Evolutionary conservation across 78 protist genomes (phyloP).

Genomic region (Capsaspora owczarzaki): DNA sequence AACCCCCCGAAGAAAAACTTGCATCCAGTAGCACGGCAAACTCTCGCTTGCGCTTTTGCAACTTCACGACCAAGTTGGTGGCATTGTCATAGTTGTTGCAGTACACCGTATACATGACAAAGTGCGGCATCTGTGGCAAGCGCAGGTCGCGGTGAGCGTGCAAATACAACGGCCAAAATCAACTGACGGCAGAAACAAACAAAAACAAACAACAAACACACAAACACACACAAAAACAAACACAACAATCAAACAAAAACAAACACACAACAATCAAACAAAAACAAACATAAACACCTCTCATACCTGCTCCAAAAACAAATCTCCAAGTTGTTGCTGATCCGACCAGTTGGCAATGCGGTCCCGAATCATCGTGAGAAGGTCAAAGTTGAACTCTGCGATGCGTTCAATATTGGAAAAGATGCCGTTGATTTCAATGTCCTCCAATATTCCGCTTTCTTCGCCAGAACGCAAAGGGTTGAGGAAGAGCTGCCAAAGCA

Average conservation of each 20-base stretch:
- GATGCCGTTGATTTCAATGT: not conserved
- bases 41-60: not conserved
- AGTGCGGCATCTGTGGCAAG: not conserved
- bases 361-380: not conserved
- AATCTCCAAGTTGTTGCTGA: too few relatives aligned
- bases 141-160: not conserved
- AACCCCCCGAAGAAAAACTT: not conserved
- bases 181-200: too few relatives aligned
- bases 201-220: not conserved
- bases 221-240: too few relatives aligned
- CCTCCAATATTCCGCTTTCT: too few relatives aligned
- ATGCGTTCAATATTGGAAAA: not conserved
- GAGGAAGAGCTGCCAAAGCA: too few relatives aligned
- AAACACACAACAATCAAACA: too few relatives aligned
- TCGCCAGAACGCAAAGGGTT: too few relatives aligned
- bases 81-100: conserved; percentile 2
- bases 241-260: too few relatives aligned
- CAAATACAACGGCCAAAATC: too few relatives aligned
- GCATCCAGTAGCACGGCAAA: not conserved
- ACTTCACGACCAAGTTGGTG: not conserved
- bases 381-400: not conserved
- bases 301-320: too few relatives aligned
- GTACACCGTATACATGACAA: not conserved
- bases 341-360: not conserved
- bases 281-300: too few relatives aligned